A percentile compares a stretch with the other conserved stretches of the same genome.
Conservation (phyloP, 2,329 filamentous ascomycete genomes). For the Colletotrichum somersetense region DNA sequence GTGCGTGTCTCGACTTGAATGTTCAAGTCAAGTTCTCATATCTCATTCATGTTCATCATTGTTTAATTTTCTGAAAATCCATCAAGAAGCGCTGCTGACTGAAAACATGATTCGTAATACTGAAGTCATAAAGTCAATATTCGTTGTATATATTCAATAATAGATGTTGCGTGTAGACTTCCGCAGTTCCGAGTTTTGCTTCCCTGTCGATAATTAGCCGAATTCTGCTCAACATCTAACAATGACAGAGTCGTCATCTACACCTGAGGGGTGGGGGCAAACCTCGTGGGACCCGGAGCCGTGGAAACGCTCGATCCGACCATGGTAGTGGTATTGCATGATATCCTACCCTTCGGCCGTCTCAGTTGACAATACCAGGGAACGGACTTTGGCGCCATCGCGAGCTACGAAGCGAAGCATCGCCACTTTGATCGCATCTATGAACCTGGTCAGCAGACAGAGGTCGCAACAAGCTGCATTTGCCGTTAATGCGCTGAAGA, state of each 20-base stretch:
- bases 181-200: not conserved
- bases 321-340: not conserved
- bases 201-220: not conserved
- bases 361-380: not conserved
- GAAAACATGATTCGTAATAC: no score
- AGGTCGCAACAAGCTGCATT: not conserved
- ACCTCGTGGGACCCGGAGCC: no score
- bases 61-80: not conserved
- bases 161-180: not conserved
- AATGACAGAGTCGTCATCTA: not conserved
- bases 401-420: not conserved
- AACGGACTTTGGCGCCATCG: not conserved
- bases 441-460: not conserved
- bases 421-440: not conserved
- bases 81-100: not conserved
- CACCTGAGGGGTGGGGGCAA: no score
- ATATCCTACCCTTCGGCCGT: not conserved
- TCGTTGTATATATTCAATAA: constrained; percentile 1
- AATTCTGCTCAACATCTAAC: no score
- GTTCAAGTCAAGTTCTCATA: not conserved
- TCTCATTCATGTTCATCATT: not conserved
- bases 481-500: not conserved
- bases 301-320: not conserved
- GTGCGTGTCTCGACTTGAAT: not conserved
- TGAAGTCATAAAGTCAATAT: not conserved